These are phyloP conservation scores for Cladophialophora psammophila DNA, from an alignment of 2,329 filamentous ascomycete species.

Conservation along the genomic window DNA sequence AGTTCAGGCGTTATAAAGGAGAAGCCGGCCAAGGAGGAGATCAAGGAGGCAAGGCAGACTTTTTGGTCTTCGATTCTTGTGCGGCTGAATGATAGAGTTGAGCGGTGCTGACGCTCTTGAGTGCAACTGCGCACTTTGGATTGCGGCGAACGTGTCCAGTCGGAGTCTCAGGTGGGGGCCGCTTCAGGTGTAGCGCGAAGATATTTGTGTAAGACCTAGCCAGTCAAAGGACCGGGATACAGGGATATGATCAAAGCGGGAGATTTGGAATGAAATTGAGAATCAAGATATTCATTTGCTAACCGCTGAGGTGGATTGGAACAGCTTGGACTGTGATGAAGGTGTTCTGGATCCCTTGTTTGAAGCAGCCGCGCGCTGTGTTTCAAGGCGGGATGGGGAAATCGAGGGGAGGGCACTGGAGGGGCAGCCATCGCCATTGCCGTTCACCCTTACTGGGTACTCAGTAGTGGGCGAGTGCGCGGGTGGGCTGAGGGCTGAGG, in stretches of 20 bases:
- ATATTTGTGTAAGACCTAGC: conserved; percentile 34
- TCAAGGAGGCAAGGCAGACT: conserved; percentile 18
- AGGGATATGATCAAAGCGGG: conserved; percentile 6
- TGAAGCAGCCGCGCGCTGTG: conserved; percentile 20
- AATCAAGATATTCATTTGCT: conserved; percentile 7
- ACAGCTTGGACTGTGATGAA: conserved; percentile 8
- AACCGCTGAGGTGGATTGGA: conserved; percentile 23
- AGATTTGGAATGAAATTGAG: conserved; percentile 11
- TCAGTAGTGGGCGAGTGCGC: neutral
- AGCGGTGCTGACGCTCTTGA: conserved; percentile 32
- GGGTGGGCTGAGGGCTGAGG: too few species aligned
- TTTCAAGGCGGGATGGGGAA: neutral
- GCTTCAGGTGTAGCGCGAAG: conserved; percentile 21
- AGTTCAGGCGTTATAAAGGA: conserved; percentile 18
- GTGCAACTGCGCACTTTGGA: conserved; percentile 18
- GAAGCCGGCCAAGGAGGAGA: conserved; percentile 10
- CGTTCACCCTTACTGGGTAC: neutral
- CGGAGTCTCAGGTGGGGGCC: conserved; percentile 32
- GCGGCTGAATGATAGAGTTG: conserved; percentile 38
- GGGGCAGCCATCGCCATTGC: conserved; percentile 9
- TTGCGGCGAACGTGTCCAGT: conserved; percentile 25
- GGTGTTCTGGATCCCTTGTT: neutral
- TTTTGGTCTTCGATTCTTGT: conserved; percentile 17
- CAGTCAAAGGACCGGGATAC: conserved; percentile 20
- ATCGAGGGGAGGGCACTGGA: conserved; percentile 6